Evolutionary conservation across 176 grass and related monocot species (phyloP).

Genomic region (Otatea glauca): DNA sequence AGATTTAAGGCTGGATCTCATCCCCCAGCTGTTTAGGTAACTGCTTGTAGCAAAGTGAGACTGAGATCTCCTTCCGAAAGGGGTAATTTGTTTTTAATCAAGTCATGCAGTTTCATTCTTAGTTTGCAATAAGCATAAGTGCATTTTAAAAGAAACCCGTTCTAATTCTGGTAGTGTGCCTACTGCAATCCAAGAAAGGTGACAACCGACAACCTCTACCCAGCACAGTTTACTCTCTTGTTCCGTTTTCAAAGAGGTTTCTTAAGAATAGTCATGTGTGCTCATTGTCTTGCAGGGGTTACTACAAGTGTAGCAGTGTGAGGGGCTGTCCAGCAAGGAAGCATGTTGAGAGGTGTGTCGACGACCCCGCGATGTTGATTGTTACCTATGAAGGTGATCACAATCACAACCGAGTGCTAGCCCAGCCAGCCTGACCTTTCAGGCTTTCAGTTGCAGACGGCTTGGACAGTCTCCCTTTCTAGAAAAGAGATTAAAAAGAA

Average conservation of each 20-base stretch:
- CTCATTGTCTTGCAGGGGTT: conserved; percentile 63
- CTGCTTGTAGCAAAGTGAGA: conserved; percentile 1
- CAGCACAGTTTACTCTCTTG: neutral
- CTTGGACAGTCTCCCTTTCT: conserved; percentile 28
- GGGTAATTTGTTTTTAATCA: neutral
- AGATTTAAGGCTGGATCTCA: conserved; percentile 19
- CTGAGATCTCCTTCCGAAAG: neutral
- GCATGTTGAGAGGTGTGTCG: conserved; percentile 86
- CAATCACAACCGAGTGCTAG: conserved; percentile 60
- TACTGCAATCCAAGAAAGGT: conserved; percentile 38
- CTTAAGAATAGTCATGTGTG: neutral
- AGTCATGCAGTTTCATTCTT: neutral
- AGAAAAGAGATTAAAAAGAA: conserved; percentile 4
- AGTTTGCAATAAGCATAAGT: conserved; percentile 28
- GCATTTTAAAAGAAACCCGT: conserved; percentile 3
- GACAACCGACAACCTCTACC: neutral
- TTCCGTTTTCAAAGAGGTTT: conserved; percentile 31
- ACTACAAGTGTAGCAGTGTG: conserved; percentile 94
- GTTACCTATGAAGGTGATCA: conserved; percentile 95
- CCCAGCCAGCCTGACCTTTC: conserved; percentile 54
- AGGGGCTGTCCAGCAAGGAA: conserved; percentile 89
- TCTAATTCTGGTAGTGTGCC: conserved; percentile 29
- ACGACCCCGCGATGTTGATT: conserved; percentile 86
- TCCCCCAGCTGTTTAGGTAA: neutral
- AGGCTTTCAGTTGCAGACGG: conserved; percentile 8